Evolutionary conservation across 257 asterid species (phyloP), one percentile per base, ranked within the genome.

Genomic region (Plantago elongata): DNA sequence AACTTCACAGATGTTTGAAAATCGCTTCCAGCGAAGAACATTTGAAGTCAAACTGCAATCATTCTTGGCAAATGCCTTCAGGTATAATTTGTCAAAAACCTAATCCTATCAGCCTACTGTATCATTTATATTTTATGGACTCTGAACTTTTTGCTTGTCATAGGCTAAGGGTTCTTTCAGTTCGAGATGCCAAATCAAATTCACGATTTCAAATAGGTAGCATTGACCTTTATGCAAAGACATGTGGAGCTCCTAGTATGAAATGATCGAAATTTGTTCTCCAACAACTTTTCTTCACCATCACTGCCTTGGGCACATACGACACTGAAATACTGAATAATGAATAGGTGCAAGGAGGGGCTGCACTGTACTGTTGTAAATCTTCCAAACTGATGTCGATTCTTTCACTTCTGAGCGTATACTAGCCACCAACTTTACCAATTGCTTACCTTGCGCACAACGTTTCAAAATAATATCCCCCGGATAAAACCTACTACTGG

Each of bases 131-230:
- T 34, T 34, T 34, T 5, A 34, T 6, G 8, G 40, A 34, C 40
- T 34, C 57, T 8, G 27, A 51, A 51, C 40, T 2, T 52, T 52
- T 3, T 52, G 58, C 40, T 8, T 61, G 60, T 49, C 73, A 72
- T 90, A 91, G 98, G 84, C 69, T 91, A 49, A 77, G 90, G 74
- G 82, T 91, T 74, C 68, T 68, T 10, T 80, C 80, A 9, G 95
- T 88, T 60, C 79, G 88, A 65, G 95, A 82, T 77, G 76, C 43
- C 29, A 81, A 79, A 64, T 79, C 88, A 69, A 88, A 68, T 57
- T 75, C 96, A 13, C 81, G 91, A 74, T 84, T 91, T 75, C 98
- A 91, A 78, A 70, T 91, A 30, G 98, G 98, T 54, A 91, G 94
- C 79, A 88, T 91, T 60, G 98, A 88, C 66, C 81, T 90, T 63